Base-by-base conservation (phyloP, 805 yeast species). In the Saturnispora saitoi region DNA sequence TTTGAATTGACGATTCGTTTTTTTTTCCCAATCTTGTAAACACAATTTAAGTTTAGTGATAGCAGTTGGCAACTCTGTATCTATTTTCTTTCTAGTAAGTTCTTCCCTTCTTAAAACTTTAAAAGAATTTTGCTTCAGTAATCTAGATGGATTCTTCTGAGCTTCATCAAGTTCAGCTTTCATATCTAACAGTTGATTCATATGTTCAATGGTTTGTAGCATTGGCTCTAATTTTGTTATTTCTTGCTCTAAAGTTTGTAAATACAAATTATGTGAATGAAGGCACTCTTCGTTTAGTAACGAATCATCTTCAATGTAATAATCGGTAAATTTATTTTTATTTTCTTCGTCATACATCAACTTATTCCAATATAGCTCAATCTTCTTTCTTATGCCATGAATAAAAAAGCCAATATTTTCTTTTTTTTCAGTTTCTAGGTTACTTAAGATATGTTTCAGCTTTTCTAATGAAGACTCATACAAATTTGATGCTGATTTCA, bases 51-150 rank as follows among this genome's bases (percentile, higher is more conserved):
- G 64, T 1, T 70, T 75, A 4, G 68, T 64, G 9, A 86, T 65
- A 0, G 84, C 70, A 32, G 70, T 69, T 0, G 98, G 98, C 55
- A 86, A 68, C 55, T 76, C 76, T 58, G 79, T 78, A n/a, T 76
- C 66, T 7, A 90, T 70, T 47, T 76, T 75, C 55, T 83, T 83
- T 48, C 97, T 70, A 36, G 80, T 70, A 58, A 75, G 82, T 60
- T 89, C 96, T 61, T 91, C 99, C 49, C 83, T 76, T 49, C 85
- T 70, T 50, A 91, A 68, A 22, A 90, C 82, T 51, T 81, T 82
- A 54, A 91, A 90, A 2, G 89, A 83, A 56, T 84, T 81, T 58
- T 86, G 78, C 53, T 83, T 78, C 42, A 84, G 64, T 39, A 90
- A 70, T 52, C 98, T 73, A 0, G 91, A 80, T 0, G 97, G 81